Evolutionary conservation across 164 flowering plant genomes (phyloP).

Genomic region (Vitis labrusca): DNA sequence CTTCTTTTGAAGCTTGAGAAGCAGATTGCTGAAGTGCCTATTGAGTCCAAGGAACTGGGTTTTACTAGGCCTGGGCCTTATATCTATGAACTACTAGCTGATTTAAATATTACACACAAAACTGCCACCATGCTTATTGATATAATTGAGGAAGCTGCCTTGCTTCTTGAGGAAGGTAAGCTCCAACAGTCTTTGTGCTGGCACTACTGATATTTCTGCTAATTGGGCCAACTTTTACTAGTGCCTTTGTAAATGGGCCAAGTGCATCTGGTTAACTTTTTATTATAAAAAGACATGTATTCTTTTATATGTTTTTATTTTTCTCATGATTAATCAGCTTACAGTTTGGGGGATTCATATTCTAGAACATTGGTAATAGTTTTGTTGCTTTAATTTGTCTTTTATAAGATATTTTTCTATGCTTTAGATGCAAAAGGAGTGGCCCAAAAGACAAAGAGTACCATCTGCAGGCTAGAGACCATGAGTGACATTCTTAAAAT

Average conservation of each 20-base stretch:
- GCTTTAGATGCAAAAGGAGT: conserved; percentile 33
- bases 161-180: conserved; percentile 84
- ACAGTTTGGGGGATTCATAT: neutral
- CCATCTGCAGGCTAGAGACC: conserved; percentile 68
- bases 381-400: neutral
- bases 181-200: neutral
- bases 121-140: conserved; percentile 66
- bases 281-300: neutral
- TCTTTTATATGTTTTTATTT: neutral
- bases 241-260: neutral
- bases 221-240: too few species aligned
- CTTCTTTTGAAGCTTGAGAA: conserved; percentile 92
- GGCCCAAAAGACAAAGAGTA: conserved; percentile 34
- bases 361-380: neutral
- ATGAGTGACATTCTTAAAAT: conserved; percentile 62
- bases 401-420: neutral
- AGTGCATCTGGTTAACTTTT: neutral
- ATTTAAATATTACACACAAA: conserved; percentile 65
- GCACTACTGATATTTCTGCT: neutral
- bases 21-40: conserved; percentile 73
- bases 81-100: conserved; percentile 80
- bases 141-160: conserved; percentile 65
- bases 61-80: conserved; percentile 93
- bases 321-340: neutral
- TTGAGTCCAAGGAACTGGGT: conserved; percentile 80